A percentile compares a stretch with the other conserved stretches of the same genome.
phyloP scores from a whole-genome alignment of 805 yeast genomes.

The Metschnikowia dekortorum region DNA sequence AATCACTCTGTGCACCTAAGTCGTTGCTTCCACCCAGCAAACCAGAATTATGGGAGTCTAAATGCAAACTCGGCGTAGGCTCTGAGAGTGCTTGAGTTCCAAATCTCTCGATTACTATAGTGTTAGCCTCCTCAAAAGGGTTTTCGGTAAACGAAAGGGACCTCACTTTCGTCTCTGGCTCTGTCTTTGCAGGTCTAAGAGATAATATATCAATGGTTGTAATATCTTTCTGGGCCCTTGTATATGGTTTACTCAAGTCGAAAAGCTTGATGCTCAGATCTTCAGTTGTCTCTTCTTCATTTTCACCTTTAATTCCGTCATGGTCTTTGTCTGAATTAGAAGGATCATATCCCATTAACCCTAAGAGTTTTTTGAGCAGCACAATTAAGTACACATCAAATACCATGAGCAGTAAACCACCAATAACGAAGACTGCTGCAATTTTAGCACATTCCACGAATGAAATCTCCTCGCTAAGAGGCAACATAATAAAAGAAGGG shows the following conservation, averaged over 20 bases:
- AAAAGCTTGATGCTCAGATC: constrained; percentile 11
- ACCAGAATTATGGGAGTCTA: not conserved
- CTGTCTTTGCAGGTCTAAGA: constrained; percentile 3
- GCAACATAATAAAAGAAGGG: constrained; percentile 70
- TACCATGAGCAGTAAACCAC: constrained; percentile 49
- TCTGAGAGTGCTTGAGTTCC: not conserved
- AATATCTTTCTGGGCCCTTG: constrained; percentile 27
- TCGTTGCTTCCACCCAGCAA: not conserved
- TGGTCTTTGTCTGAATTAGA: constrained; percentile 8
- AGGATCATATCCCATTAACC: constrained; percentile 7
- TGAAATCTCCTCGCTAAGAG: constrained; percentile 60
- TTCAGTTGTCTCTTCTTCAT: constrained; percentile 12
- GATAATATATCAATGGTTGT: constrained; percentile 33
- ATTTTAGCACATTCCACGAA: constrained; percentile 68
- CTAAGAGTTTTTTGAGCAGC: constrained; percentile 18
- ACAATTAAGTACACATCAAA: constrained; percentile 40
- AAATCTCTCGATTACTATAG: not conserved
- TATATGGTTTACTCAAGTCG: constrained; percentile 6
- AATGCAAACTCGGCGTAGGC: constrained; percentile 1
- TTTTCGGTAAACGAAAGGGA: constrained; percentile 6
- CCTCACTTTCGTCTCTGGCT: constrained; percentile 1
- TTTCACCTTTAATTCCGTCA: constrained; percentile 7
- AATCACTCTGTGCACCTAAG: not conserved
- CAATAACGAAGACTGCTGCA: constrained; percentile 68
- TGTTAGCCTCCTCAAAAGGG: constrained; percentile 1